Conservation (phyloP, 768 basidiomycete genomes). For the Kwoniella dejecticola region DNA sequence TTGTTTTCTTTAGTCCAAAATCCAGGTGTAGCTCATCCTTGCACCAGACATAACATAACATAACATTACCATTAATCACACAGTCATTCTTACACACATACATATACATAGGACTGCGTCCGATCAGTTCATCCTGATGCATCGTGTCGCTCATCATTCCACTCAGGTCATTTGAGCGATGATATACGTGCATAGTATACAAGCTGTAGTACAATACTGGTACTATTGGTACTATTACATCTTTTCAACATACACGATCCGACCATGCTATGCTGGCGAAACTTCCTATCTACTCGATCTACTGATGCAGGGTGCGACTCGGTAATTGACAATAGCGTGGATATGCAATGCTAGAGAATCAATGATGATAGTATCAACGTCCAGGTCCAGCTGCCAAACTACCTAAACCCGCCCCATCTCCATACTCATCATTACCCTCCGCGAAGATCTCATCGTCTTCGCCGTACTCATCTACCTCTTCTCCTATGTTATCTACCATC, state of each 20-base stretch:
- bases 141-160: not conserved
- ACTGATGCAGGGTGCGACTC: no score
- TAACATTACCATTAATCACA: not conserved
- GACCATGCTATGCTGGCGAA: no score
- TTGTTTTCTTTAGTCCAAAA: not conserved
- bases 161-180: no score
- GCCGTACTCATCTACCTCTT: conserved; percentile 38
- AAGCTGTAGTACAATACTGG: no score
- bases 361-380: no score
- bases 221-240: no score
- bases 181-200: no score
- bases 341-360: no score
- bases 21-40: conserved; percentile 10
- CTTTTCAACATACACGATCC: no score
- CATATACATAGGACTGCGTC: not conserved
- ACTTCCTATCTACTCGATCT: no score
- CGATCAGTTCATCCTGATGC: conserved; percentile 25
- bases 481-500: conserved; percentile 23
- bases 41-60: not conserved
- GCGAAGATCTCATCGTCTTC: conserved; percentile 44
- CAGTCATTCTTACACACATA: not conserved
- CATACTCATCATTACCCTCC: conserved; percentile 46
- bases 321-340: no score
- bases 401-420: conserved; percentile 12
- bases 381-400: conserved; percentile 20